Evolutionary conservation across 1,139 yeast species (phyloP), one percentile per base, ranked within the genome.

Genomic region (Saccharomycopsis hybrid): DNA sequence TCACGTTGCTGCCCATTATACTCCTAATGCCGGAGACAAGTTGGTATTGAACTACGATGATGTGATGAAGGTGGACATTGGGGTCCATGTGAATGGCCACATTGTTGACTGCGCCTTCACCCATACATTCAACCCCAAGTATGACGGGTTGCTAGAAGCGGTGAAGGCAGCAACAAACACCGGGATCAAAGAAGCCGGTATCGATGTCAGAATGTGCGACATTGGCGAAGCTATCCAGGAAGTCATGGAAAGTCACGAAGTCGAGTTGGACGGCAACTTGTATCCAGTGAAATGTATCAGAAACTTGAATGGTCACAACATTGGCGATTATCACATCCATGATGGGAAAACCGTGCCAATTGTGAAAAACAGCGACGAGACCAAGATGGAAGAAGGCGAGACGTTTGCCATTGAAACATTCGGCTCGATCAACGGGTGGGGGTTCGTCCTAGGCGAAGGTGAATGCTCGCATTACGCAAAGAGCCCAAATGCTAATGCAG

Each of bases 341-440:
- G 94, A 90, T 38, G 97, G 97, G 56, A 92, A 92, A 66, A 81
- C 94, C 25, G 97, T 92, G 45, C 99, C 99, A 25, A 92, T 94
- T 62, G 95, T 92, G 41, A 85, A 90, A 62, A 87, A 86, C 60
- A 92, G 90, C 9, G 98, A 92, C 65, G 78, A 78, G 68, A 90
- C 97, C 28, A 90, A 90, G 73, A 90, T 92, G 97, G 99, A 94
- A 66, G 99, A 92, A 70, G 97, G 97, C 55, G 98, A 92, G 66
- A 84, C 89, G 2, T 92, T 88, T 73, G 99, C 99, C 51, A 90
- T 94, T 62, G 99, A 92, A 68, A 92, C 99, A 3, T 92, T 92
- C 62, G 98, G 98, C 4, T 80, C 96, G 42, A 50, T 52, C 8
- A 92, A 98, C 1, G 99, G 99, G 55, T 78, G 85, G 56, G 99